Evolutionary conservation across 495 filamentous ascomycete genomes (phyloP), one percentile per base, ranked within the genome.

Genomic region (Penicillium bovifimosum): DNA sequence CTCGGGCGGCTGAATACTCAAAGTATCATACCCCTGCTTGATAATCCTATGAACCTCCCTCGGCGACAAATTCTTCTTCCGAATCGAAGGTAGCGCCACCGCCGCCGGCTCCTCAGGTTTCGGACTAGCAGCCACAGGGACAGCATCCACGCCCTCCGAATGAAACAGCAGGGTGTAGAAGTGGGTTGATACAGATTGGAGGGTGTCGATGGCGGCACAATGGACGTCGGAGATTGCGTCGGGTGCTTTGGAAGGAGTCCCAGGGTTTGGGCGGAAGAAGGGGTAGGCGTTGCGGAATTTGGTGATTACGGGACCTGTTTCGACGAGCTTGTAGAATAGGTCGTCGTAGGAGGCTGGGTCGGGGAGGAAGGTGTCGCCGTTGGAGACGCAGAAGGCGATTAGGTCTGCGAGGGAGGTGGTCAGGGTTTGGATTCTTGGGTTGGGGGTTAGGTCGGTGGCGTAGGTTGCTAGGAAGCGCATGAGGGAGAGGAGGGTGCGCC

Each of bases 311-410:
- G 96, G 89, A 3, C 91, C 90, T 13, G 82, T 87, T 68, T 98
- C 93, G 41, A 97, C 89, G 11, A 98, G 78, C 71, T 98, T 98
- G 76, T 98, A 98, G 71, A 98, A 96, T 9, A 98, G 77, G 62
- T 97, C 95, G 61, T 98, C 93, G 66, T 96, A 96, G 17, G 87
- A 85, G 33, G 86, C 77, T 17, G 90, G 82, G 49, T 86, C 88
- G 0, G 95, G 95, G n/a, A 97, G 83, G 70, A 97, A 96, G 7
- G 86, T 81, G 65, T 97, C 95, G 6, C 93, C 93, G 9, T 82
- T 75, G 5, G 87, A 91, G n/a, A 97, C 80, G 6, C 87, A 86
- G 41, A 96, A 81, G 11, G 88, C 89, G 27, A 98, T 70, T n/a
- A 95, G 75, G 61, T 92, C 87, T 24, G 92, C 84, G 9, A 96